Conservation (phyloP, 306 rosid species). For the Vicia sativa region DNA sequence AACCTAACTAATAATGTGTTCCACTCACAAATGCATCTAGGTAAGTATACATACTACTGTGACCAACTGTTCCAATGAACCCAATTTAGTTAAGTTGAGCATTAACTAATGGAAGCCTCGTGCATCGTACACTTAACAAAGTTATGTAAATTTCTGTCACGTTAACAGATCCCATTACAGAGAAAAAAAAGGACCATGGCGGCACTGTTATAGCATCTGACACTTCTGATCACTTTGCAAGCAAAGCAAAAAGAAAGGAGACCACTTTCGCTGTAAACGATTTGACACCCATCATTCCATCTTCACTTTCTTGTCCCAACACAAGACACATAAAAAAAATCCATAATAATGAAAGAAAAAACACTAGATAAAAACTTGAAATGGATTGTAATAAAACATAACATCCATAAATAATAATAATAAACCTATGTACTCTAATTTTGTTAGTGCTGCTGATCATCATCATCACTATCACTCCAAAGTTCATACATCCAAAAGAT, state of each 20-base stretch:
- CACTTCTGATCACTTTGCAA: constrained; percentile 64
- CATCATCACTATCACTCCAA: too few species aligned
- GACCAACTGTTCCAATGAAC: neutral
- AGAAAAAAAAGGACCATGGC: constrained; percentile 32
- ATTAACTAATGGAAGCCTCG: neutral
- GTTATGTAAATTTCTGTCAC: neutral
- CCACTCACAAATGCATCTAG: too few species aligned
- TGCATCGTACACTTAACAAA: neutral
- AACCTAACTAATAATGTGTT: too few species aligned
- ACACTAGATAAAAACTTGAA: neutral
- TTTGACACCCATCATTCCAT: constrained; percentile 80
- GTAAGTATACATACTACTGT: neutral
- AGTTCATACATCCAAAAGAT: constrained; percentile 42
- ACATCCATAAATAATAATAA: constrained; percentile 2
- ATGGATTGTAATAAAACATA: constrained; percentile 32
- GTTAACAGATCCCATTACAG: constrained; percentile 45
- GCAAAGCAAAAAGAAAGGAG: constrained; percentile 47
- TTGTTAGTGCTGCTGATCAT: constrained; percentile 56
- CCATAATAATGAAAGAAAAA: neutral
- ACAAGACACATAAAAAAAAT: neutral
- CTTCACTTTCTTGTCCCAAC: constrained; percentile 42
- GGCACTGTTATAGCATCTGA: constrained; percentile 63
- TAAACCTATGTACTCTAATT: constrained; percentile 50
- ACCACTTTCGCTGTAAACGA: constrained; percentile 61
- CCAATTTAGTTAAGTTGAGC: neutral